A percentile compares a stretch with the other conserved stretches of the same genome.
Evolutionary conservation across 2,329 filamentous ascomycete species (phyloP).

Genomic region (Ceratocystis colombiana): DNA sequence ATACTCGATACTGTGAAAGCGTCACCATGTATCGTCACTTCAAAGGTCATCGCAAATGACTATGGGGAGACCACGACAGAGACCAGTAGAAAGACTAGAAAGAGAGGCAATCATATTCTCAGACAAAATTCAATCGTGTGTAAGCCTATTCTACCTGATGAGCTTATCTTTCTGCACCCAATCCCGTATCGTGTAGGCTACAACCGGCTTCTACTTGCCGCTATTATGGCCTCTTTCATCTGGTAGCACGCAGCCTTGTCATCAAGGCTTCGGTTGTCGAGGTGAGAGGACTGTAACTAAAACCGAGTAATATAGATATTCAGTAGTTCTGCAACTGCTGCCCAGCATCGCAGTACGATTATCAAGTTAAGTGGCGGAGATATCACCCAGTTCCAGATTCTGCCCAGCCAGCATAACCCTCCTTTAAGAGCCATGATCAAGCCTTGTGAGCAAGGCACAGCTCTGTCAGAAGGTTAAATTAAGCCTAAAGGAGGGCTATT

Average conservation of each 20-base stretch:
- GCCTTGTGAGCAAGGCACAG: neutral
- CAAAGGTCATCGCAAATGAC: no score
- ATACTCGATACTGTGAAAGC: neutral
- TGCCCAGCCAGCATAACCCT: neutral
- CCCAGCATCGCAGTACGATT: neutral
- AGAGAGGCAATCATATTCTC: no score
- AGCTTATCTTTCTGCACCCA: no score
- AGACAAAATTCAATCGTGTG: no score
- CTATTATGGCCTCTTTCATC: neutral
- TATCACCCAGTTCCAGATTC: constrained; percentile 8
- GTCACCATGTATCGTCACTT: constrained; percentile 2
- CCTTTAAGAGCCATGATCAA: neutral
- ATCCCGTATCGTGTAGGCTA: no score
- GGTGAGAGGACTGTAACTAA: neutral
- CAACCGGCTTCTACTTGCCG: neutral
- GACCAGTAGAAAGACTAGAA: neutral
- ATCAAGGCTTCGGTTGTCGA: neutral
- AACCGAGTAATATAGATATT: neutral
- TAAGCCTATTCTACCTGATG: no score
- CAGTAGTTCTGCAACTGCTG: neutral
- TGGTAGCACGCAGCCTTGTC: neutral
- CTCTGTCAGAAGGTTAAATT: neutral
- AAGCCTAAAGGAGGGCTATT: neutral
- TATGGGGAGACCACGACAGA: neutral
- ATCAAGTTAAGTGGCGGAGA: neutral